Evolutionary conservation across 257 asterid species (phyloP).

Genomic region (Plantago major): DNA sequence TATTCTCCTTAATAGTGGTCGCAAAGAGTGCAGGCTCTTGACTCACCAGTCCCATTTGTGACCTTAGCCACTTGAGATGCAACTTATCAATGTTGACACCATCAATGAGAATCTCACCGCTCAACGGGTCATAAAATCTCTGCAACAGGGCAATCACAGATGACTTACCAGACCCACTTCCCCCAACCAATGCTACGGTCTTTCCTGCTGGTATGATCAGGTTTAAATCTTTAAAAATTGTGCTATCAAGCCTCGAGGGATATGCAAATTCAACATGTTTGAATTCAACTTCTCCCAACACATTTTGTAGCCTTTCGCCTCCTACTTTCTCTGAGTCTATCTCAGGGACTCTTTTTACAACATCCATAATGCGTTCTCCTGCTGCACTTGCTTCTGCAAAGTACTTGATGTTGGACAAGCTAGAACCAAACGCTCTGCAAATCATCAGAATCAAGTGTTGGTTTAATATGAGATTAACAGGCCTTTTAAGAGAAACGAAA

Average conservation of each 20-base stretch:
- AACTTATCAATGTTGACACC: conserved; percentile 66
- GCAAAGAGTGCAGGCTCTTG: conserved; percentile 96
- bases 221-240: conserved; percentile 57
- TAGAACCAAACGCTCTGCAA: conserved; percentile 74
- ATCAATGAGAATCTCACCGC: conserved; percentile 70
- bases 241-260: conserved; percentile 76
- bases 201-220: conserved; percentile 63
- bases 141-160: conserved; percentile 75
- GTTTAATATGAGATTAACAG: not conserved
- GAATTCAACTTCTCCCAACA: conserved; percentile 70
- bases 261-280: conserved; percentile 55
- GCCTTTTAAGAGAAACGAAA: not conserved
- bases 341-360: conserved; percentile 62
- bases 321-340: conserved; percentile 68
- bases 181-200: conserved; percentile 85
- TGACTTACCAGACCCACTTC: conserved; percentile 92
- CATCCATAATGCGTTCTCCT: conserved; percentile 61
- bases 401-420: conserved; percentile 65
- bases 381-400: conserved; percentile 81
- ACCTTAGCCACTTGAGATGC: conserved; percentile 89
- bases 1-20: conserved; percentile 78
- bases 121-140: conserved; percentile 77
- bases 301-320: conserved; percentile 47
- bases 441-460: not conserved
- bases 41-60: conserved; percentile 94